These are phyloP conservation scores for Petunia hybrid DNA, from an alignment of 305 asterid genomes.

Conservation along the genomic window DNA sequence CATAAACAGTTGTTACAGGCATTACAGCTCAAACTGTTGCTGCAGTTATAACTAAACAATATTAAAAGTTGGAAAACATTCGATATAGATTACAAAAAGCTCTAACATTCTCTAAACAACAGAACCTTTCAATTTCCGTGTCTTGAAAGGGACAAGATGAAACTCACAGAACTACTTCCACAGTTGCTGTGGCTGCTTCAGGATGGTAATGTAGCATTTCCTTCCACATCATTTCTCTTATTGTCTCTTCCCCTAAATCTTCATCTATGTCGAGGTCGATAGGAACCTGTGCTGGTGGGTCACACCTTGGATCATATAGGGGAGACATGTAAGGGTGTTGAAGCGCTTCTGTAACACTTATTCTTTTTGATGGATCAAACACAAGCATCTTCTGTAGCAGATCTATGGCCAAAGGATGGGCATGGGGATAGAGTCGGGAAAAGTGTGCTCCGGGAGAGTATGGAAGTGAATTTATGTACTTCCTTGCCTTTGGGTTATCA, in stretches of 20 bases:
- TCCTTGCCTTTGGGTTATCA: constrained; percentile 32
- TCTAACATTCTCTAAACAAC: background rate
- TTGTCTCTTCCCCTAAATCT: constrained; percentile 27
- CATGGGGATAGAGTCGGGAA: constrained; percentile 23
- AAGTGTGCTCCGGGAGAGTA: constrained; percentile 16
- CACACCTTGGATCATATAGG: constrained; percentile 26
- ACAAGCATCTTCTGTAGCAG: constrained; percentile 35
- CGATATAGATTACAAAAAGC: background rate
- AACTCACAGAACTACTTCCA: background rate
- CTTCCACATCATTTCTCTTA: constrained; percentile 32
- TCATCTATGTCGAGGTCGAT: constrained; percentile 28
- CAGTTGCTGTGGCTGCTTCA: constrained; percentile 23
- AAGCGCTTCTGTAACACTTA: constrained; percentile 32
- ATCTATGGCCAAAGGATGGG: constrained; percentile 36
- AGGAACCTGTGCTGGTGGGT: constrained; percentile 32
- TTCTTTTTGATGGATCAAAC: constrained; percentile 35
- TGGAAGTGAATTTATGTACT: constrained; percentile 25
- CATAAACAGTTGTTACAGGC: background rate
- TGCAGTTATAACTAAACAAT: background rate
- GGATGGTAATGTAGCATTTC: constrained; percentile 35
- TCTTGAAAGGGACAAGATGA: constrained; percentile 1
- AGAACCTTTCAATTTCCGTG: background rate
- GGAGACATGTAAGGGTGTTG: constrained; percentile 35
- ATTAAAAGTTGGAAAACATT: background rate
- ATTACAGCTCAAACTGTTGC: constrained; percentile 24